Percentiles rank a stretch among this genome's conserved stretches.
Evolutionary conservation across 2,329 filamentous ascomycete genomes (phyloP).

Genomic region (Clarireedia hainanense): DNA sequence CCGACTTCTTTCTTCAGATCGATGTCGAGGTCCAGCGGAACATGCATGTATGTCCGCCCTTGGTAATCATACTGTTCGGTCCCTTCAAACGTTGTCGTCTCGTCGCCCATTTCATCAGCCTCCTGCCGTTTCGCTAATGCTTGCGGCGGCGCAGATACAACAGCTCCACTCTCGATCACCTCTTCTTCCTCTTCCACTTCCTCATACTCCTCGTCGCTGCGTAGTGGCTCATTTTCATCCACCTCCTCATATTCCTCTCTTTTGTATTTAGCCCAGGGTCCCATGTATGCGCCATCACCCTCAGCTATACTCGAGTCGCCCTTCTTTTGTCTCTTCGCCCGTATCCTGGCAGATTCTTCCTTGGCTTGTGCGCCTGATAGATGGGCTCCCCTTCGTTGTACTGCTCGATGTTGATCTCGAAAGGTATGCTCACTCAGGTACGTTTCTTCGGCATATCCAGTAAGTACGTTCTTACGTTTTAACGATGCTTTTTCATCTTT

Average conservation of each 20-base stretch:
- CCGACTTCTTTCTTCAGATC: conserved; percentile 75
- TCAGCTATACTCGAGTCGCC: conserved; percentile 79
- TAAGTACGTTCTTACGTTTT: conserved; percentile 76
- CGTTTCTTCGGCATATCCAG: conserved; percentile 81
- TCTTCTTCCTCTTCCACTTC: conserved; percentile 67
- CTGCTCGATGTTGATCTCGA: conserved; percentile 74
- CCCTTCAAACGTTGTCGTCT: conserved; percentile 85
- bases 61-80: conserved; percentile 82
- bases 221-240: conserved; percentile 64
- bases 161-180: conserved; percentile 55
- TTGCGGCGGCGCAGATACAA: conserved; percentile 47
- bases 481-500: conserved; percentile 50
- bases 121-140: conserved; percentile 48
- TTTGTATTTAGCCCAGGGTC: conserved; percentile 86
- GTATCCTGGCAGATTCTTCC: conserved; percentile 58
- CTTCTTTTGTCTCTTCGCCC: conserved; percentile 74
- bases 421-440: conserved; percentile 89
- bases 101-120: conserved; percentile 54
- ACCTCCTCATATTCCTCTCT: conserved; percentile 67
- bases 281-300: conserved; percentile 80
- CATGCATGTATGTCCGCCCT: conserved; percentile 94
- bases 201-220: conserved; percentile 72
- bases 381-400: conserved; percentile 57
- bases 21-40: conserved; percentile 83
- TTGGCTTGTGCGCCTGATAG: conserved; percentile 53